A percentile compares a stretch with the other conserved stretches of the same genome.
phyloP scores from a whole-genome alignment of 1,284 basidiomycete genomes.

The Agroathelia rolfsii region DNA sequence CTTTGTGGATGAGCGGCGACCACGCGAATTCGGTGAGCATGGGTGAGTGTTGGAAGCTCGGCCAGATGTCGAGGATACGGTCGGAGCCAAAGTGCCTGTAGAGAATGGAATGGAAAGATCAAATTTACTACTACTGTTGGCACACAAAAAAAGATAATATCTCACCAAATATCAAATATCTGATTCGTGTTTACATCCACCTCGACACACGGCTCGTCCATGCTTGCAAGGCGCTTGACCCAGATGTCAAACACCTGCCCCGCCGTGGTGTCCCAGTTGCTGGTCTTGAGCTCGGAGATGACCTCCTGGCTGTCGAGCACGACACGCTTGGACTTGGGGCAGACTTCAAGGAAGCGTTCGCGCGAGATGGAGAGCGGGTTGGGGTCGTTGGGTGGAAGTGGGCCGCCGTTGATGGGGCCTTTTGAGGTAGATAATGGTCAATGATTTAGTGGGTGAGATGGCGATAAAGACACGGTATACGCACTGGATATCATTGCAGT shows the following conservation, averaged over 20 bases:
- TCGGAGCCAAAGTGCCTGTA: slow-evolving; percentile 26
- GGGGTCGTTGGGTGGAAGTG: slow-evolving; percentile 20
- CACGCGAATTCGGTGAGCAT: slow-evolving; percentile 27
- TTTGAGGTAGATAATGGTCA: slow-evolving; percentile 1
- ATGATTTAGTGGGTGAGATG: no score
- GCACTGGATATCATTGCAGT: slow-evolving; percentile 21
- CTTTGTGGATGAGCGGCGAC: slow-evolving; percentile 28
- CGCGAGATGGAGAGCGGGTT: slow-evolving; percentile 26
- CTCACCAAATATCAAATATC: slow-evolving; percentile 25
- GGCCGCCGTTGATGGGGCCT: slow-evolving; percentile 31
- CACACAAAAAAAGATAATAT: slow-evolving; percentile 2
- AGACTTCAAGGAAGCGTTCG: slow-evolving; percentile 27
- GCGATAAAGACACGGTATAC: no score
- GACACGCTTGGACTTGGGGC: slow-evolving; percentile 24
- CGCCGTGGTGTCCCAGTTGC: slow-evolving; percentile 14
- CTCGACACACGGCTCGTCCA: slow-evolving; percentile 26
- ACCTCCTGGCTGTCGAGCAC: slow-evolving; percentile 19
- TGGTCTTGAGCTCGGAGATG: slow-evolving; percentile 19
- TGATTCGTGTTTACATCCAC: slow-evolving; percentile 15
- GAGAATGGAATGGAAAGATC: no score
- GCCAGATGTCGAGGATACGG: slow-evolving; percentile 26
- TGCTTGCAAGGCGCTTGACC: slow-evolving; percentile 21
- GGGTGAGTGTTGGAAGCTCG: slow-evolving; percentile 25
- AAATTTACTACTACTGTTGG: not conserved
- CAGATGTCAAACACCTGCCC: slow-evolving; percentile 23